Conservation (phyloP, 176 grass and related monocot genomes). For the Bonia amplexicaulis region DNA sequence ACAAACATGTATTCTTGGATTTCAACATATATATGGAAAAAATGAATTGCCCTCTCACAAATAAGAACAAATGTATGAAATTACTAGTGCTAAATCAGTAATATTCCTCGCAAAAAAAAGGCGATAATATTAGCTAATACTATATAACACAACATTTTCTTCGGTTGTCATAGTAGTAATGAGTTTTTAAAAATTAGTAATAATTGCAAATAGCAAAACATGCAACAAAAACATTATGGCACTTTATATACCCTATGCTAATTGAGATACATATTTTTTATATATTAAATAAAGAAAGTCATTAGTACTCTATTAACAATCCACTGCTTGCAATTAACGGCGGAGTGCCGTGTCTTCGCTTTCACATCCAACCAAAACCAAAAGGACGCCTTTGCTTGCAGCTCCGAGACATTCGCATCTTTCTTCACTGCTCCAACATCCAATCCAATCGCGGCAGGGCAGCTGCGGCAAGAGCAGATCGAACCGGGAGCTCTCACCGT, state of each 20-base stretch:
- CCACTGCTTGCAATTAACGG: slow-evolving; percentile 4
- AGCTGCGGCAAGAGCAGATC: neutral
- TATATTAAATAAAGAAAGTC: neutral
- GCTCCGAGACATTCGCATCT: neutral
- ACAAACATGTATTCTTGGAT: neutral
- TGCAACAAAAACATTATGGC: neutral
- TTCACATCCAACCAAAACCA: slow-evolving; percentile 42
- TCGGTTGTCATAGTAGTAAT: no score
- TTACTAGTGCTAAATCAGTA: neutral
- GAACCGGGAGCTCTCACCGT: neutral
- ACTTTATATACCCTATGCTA: neutral
- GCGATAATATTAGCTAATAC: neutral
- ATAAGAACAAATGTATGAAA: neutral
- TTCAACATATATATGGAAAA: neutral
- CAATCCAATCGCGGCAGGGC: neutral
- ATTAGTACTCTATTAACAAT: neutral
- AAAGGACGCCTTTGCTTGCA: slow-evolving; percentile 1
- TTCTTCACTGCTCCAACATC: neutral
- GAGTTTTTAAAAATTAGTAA: neutral
- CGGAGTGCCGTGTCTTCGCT: slow-evolving; percentile 5
- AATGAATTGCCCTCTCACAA: neutral
- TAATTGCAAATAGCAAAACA: neutral
- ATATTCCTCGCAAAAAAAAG: neutral
- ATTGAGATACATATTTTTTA: no score
- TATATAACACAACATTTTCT: neutral